Conservation (phyloP, 257 asterid genomes). For the Plectranthus barbatus region DNA sequence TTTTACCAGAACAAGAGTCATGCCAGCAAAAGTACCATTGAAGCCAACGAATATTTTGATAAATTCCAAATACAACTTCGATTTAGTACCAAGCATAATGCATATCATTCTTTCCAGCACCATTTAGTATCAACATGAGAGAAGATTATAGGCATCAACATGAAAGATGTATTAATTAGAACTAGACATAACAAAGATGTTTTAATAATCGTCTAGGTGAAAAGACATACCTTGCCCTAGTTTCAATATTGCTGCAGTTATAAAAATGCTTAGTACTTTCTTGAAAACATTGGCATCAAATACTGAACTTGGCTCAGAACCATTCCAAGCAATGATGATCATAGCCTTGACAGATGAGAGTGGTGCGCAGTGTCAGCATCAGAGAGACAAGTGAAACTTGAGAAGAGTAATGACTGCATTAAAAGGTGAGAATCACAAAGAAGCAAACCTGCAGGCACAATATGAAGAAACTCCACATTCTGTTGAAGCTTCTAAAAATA, state of each 20-base stretch:
- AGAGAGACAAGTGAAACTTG: slow-evolving; percentile 8
- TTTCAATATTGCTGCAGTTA: slow-evolving; percentile 91
- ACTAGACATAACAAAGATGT: background rate
- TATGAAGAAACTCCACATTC: slow-evolving; percentile 99
- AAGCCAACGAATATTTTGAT: background rate
- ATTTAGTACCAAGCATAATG: background rate
- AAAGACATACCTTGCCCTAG: slow-evolving; percentile 83
- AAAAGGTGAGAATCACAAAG: slow-evolving; percentile 5
- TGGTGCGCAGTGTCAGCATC: slow-evolving; percentile 15
- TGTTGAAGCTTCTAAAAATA: slow-evolving; percentile 87
- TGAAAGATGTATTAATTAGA: background rate
- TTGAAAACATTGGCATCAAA: slow-evolving; percentile 28
- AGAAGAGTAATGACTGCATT: slow-evolving; percentile 2
- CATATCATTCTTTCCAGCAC: background rate
- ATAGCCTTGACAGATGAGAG: slow-evolving; percentile 56
- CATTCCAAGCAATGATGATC: slow-evolving; percentile 98
- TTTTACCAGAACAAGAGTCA: background rate
- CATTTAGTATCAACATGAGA: slow-evolving; percentile 5
- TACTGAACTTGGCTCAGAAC: slow-evolving; percentile 54
- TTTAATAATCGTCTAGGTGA: background rate
- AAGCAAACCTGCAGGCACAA: slow-evolving; percentile 81
- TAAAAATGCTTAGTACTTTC: slow-evolving; percentile 57
- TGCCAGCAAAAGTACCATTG: background rate
- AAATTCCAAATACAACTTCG: background rate
- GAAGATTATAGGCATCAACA: background rate